These are phyloP conservation scores for Colletotrichum sp. DNA, from an alignment of 2,329 filamentous ascomycete genomes.

Conservation along the genomic window DNA sequence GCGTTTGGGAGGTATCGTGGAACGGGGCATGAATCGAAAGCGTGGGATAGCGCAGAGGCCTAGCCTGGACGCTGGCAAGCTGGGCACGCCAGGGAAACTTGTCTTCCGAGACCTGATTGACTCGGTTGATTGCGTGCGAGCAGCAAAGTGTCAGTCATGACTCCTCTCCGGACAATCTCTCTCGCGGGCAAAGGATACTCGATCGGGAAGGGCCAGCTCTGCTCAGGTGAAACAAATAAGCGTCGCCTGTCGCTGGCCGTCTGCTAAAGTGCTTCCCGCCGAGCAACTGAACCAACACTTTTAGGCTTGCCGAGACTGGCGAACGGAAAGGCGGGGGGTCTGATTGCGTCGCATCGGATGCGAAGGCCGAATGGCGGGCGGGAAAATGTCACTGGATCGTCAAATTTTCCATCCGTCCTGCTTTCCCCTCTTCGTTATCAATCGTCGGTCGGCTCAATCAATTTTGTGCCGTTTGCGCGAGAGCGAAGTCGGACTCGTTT, in stretches of 20 bases:
- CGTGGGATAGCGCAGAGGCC: background rate
- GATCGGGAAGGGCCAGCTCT: background rate
- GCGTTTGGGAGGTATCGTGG: background rate
- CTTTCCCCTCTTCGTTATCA: background rate
- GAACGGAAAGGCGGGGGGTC: background rate
- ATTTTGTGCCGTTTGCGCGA: background rate
- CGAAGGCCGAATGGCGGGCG: background rate
- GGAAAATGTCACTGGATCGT: background rate
- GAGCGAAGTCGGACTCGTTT: slow-evolving; percentile 10
- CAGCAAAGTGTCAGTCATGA: background rate
- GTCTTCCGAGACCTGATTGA: background rate
- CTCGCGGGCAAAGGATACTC: background rate
- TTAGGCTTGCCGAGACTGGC: slow-evolving; percentile 10
- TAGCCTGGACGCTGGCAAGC: background rate
- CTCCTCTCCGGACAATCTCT: background rate
- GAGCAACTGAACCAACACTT: background rate
- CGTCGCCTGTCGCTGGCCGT: background rate
- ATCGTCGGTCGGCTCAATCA: background rate
- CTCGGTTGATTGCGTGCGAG: background rate
- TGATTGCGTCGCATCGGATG: background rate
- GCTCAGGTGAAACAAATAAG: slow-evolving; percentile 10
- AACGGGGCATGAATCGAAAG: background rate
- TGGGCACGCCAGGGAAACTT: background rate
- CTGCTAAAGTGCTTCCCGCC: background rate
- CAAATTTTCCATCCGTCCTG: background rate